Evolutionary conservation across 75 land plant species (phyloP), one percentile per base, ranked within the genome.

Genomic region (Sequoiadendron giganteum): DNA sequence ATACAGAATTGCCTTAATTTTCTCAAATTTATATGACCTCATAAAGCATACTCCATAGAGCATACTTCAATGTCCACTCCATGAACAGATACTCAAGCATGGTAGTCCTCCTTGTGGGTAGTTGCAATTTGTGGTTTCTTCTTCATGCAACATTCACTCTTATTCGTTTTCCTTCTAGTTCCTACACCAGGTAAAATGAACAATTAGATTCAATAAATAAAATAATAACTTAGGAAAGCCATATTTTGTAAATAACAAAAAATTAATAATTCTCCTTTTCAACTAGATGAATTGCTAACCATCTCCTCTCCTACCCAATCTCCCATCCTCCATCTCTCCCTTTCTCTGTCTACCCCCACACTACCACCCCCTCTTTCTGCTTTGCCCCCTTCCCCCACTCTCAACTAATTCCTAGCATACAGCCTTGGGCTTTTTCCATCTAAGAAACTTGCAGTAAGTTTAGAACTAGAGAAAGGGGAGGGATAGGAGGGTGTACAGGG

Each of bases 161-260:
- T 42, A 85, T 85, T 40, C 38, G 40, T 54, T 55, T 85, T 85
- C 86, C 86, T 85, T 85, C 86, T 32, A 85, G 36, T 34, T 49
- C 86, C 86, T 85, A 28, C 38, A 85, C 43, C 42, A 85, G 38
- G 56, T 8, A 55, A 85, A 54, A 85, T 54, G 32, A 2, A 55
- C 34, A 8, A 85, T 85, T n/a, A 55, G 55, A 85, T 38, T 85
- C 32, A 54, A 30, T 85, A 85, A 54, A 55, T 52, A 6, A 54
- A 32, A 36, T 34, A 36, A 85, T 7, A 16, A 8, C 49, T 55
- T 4, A 15, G 7, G n/a, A 13, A 54, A 55, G 34, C 10, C 34
- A 55, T 55, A 85, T 34, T 34, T 28, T 34, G 54, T 16, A 34
- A 54, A 85, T 49, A 21, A 32, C 42, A 55, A 54, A 14, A 85